Base-by-base conservation (phyloP, 1,284 basidiomycete species). In the Cryptococcus floricola region DNA sequence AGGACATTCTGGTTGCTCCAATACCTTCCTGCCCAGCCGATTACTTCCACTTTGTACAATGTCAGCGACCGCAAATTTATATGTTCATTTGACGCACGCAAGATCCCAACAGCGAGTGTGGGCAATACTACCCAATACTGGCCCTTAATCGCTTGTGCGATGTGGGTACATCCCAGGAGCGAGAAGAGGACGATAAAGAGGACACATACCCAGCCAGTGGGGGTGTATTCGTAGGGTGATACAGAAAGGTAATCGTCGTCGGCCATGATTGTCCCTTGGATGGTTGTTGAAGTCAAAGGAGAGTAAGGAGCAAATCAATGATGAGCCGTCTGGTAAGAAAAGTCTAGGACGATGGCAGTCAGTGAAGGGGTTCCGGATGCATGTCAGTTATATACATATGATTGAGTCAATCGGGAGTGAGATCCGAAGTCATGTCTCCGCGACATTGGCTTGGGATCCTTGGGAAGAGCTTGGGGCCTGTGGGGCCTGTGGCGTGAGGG, bases 81-180 rank as follows among this genome's bases (percentile, higher is more conserved):
- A 16, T 13, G 13, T 45, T 9, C 43, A 25, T 45, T 14, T 10
- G 27, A 38, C 47, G 12, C 19, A 48, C 47, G 34, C 18, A 58
- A 19, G 28, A 48, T 51, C 7, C 62, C 62, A 6, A 61, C 25
- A 5, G 57, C 54, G 10, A 63, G 49, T 14, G 62, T 61, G 2
- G 62, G 62, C 23, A 54, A 63, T 39, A 55, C 52, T 38, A 61
- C 50, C 62, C 62, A 63, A 47, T 61, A 61, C 48, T 61, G 61
- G 42, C 27, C 53, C 48, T 85, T 84, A 2, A 76, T 41, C 3
- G 74, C 78, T 79, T 60, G 19, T 2, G 34, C 50, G 9, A 53
- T 50, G 58, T 42, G 62, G 45, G 56, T 5, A 10, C 53, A 18
- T 14, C 31, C 25, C 14, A 48, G 39, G 13, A 64, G 44, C 9